Percentiles rank a stretch among this genome's conserved stretches.
Evolutionary conservation across 768 basidiomycete genomes (phyloP).

Genomic region (Guyanaporus albipodus): DNA sequence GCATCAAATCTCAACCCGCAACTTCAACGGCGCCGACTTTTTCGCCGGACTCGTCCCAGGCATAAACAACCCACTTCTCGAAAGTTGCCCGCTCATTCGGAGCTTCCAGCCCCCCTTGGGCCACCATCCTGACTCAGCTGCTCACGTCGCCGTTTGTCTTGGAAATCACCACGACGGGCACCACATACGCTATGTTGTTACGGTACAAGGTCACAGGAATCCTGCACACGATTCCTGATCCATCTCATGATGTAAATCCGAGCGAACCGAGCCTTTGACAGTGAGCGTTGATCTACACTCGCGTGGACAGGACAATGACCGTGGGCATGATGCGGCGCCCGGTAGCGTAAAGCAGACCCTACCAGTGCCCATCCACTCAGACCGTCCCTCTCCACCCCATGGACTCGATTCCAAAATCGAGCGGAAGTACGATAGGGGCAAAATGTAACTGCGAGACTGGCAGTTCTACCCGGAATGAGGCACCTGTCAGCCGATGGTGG

Average conservation of each 20-base stretch:
- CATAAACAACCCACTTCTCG: not conserved
- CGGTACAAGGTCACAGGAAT: not conserved
- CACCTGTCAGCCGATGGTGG: not conserved
- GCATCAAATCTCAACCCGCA: too few relatives aligned
- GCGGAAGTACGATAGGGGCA: not conserved
- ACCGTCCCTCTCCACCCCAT: not conserved
- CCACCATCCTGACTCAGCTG: not conserved
- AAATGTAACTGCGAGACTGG: not conserved
- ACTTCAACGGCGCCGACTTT: slow-evolving; percentile 15
- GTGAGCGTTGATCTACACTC: slow-evolving; percentile 12
- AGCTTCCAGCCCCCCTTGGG: too few relatives aligned
- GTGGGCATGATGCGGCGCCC: not conserved
- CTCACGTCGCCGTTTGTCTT: too few relatives aligned
- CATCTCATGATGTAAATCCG: slow-evolving; percentile 3
- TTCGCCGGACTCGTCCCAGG: slow-evolving; percentile 1
- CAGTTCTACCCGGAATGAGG: too few relatives aligned
- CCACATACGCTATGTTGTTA: not conserved
- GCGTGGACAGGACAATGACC: slow-evolving; percentile 1
- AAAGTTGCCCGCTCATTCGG: too few relatives aligned
- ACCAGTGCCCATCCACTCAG: not conserved
- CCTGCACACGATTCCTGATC: slow-evolving; percentile 1
- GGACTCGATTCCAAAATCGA: not conserved
- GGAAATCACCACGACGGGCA: not conserved
- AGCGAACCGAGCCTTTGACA: not conserved
- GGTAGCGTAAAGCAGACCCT: too few relatives aligned